Base-by-base conservation (phyloP, 148 eudicot species). In the Persicaria maculosa region DNA sequence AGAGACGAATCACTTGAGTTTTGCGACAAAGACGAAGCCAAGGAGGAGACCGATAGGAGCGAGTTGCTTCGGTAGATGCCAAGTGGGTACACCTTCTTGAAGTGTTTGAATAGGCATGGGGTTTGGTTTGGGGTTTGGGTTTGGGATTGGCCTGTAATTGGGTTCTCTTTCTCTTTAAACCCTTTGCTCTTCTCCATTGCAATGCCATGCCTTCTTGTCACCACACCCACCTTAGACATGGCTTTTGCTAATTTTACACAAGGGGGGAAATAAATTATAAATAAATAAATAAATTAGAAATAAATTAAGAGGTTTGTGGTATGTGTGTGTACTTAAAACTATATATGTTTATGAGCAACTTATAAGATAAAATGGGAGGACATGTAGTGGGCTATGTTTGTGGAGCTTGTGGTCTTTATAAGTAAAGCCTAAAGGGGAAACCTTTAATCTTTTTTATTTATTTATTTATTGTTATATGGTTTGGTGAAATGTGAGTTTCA, bases 51-150 rank as follows among this genome's bases (percentile, higher is more conserved):
- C 3, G 97, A 96, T 2, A 90, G 89, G 17, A 87, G 74, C 9
- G 97, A 96, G 68, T 83, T 79, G 74, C 90, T 88, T 74, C 88
- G 84, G 10, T 79, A 85, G 50, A 92, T 81, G 15, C 92, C 85
- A 47, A 84, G 55, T 22, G 99, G 99, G 78, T 92, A 96, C 0
- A 90, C 87, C 81, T 82, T 92, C 86, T 89, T 92, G 59, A 95
- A 78, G 78, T 86, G 85, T 75, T 80, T 95, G 74, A 90, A 84
- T 45, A 92, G 82, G 40, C 80, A 67, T 45, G 83, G 74, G 71
- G 75, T 84, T 44, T 81, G 81, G 82, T 17, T 71, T 59, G 15
- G 65, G 36, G 15, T 59, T 15, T 44, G 31, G 53, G 7, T 45
- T 10, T 47, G 73, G 9, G 25, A 9, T 71, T 71, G 73, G 1